These are phyloP conservation scores for Drosera capensis DNA, from an alignment of 148 eudicot species.

Conservation along the genomic window DNA sequence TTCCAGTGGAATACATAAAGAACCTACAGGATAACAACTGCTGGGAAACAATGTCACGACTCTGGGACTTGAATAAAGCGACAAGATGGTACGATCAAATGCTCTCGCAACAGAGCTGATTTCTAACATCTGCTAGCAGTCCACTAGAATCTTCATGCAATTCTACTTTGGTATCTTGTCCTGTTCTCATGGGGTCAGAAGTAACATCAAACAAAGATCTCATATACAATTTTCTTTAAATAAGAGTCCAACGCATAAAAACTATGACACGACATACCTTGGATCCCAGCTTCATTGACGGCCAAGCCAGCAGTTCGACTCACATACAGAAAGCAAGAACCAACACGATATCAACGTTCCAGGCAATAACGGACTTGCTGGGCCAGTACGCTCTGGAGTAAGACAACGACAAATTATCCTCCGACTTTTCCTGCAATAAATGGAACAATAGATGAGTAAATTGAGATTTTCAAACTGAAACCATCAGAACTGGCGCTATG, in stretches of 20 bases:
- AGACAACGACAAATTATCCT: slow-evolving; percentile 35
- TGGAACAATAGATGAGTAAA: too few relatives aligned
- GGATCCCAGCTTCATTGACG: slow-evolving; percentile 34
- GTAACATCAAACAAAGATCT: not conserved
- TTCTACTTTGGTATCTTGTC: slow-evolving; percentile 51
- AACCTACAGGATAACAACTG: not conserved
- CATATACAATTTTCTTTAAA: not conserved
- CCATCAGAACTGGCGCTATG: too few relatives aligned
- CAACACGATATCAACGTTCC: slow-evolving; percentile 50
- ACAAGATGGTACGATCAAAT: not conserved
- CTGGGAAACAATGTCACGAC: not conserved
- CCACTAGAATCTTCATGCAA: slow-evolving; percentile 39
- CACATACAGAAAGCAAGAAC: slow-evolving; percentile 53
- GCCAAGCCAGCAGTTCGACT: slow-evolving; percentile 56
- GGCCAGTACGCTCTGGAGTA: slow-evolving; percentile 83
- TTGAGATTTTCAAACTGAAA: too few relatives aligned
- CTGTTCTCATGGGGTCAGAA: slow-evolving; percentile 28
- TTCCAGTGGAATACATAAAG: not conserved
- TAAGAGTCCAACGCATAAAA: not conserved
- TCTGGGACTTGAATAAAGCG: not conserved
- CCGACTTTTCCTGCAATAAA: slow-evolving; percentile 23
- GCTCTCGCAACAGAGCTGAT: not conserved
- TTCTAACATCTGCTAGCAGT: slow-evolving; percentile 45
- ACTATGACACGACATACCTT: slow-evolving; percentile 27
- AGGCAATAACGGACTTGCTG: slow-evolving; percentile 49